Conservation (phyloP, 441 rosid species). For the Arabidopsis lyrata region DNA sequence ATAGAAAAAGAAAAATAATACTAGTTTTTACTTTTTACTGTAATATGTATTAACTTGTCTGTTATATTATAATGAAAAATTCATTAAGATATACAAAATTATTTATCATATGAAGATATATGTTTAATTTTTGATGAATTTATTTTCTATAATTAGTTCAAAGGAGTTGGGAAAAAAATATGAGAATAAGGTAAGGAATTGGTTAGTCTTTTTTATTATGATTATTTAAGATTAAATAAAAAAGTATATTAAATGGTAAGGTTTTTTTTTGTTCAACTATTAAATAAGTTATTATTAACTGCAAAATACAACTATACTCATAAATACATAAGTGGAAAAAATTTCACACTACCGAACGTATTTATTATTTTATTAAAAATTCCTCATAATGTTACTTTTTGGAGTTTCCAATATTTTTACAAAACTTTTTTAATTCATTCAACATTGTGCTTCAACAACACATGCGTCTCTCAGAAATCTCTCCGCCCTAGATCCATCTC, state of each 20-base stretch:
- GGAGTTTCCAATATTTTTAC: slow-evolving; percentile 11
- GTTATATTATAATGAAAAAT: too few relatives aligned
- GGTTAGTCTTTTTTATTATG: too few relatives aligned
- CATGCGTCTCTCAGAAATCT: slow-evolving; percentile 43
- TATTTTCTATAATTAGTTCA: neutral
- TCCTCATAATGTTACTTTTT: slow-evolving; percentile 11
- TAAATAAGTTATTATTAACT: too few relatives aligned
- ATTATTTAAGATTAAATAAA: too few relatives aligned
- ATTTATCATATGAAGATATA: too few relatives aligned
- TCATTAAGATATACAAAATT: too few relatives aligned
- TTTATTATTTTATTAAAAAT: slow-evolving; percentile 13
- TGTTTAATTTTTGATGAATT: too few relatives aligned
- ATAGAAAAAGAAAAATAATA: too few relatives aligned
- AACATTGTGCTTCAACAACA: slow-evolving; percentile 40
- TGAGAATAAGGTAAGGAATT: too few relatives aligned
- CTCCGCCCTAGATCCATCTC: slow-evolving; percentile 53
- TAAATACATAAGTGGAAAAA: neutral
- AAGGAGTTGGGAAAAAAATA: neutral
- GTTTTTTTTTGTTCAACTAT: too few relatives aligned
- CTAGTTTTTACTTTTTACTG: neutral
- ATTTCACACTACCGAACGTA: slow-evolving; percentile 25
- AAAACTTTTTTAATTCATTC: slow-evolving; percentile 34
- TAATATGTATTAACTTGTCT: neutral
- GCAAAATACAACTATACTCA: neutral
- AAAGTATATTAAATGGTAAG: too few relatives aligned